Base-by-base conservation (phyloP, 371 early-diverging fungal species). In the Phascolomyces articulosus region DNA sequence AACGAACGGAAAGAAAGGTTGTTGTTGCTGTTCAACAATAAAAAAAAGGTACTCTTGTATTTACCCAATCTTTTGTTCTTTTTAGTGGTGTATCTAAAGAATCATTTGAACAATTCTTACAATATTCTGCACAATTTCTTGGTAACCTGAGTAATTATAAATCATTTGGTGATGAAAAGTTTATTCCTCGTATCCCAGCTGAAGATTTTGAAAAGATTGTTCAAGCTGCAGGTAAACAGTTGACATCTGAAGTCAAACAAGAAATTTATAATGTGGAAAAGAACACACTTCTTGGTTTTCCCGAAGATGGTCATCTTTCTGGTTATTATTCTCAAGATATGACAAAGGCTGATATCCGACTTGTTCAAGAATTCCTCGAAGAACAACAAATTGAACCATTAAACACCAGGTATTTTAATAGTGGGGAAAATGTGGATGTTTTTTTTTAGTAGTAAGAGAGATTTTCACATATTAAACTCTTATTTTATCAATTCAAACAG, bases 101-200 rank as follows among this genome's bases (percentile, higher is more conserved):
- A 23, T 64, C 72, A 0, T 87, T 85, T 73, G 80, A 77, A 18
- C 63, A 74, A n/a, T 79, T 87, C 55, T 58, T 88, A 44, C 84
- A 87, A 65, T 89, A 87, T 58, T 66, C 73, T 16, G 81, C 72
- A 40, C 85, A 82, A 40, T 80, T 82, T 49, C 68, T 84, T 10
- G 77, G 79, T 58, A 87, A 85, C 58, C 72, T 80, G 44, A 77
- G 83, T 66, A 87, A 89, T 67, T 87, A 84, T 79, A 83, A 82
- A 49, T 74, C 78, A 0, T 89, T 87, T 71, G 90, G 88, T 40
- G 88, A 87, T 67, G 82, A 82, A 49, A 89, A 87, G 72, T 85
- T 89, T 63, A 71, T 89, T 40, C 90, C 90, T 31, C 78, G 87
- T 10, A 38, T 83, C 4, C 48, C 72, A 16, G 69, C 41, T 1